These are phyloP conservation scores for Kwoniella europaea DNA, from an alignment of 768 basidiomycete species.

Conservation along the genomic window DNA sequence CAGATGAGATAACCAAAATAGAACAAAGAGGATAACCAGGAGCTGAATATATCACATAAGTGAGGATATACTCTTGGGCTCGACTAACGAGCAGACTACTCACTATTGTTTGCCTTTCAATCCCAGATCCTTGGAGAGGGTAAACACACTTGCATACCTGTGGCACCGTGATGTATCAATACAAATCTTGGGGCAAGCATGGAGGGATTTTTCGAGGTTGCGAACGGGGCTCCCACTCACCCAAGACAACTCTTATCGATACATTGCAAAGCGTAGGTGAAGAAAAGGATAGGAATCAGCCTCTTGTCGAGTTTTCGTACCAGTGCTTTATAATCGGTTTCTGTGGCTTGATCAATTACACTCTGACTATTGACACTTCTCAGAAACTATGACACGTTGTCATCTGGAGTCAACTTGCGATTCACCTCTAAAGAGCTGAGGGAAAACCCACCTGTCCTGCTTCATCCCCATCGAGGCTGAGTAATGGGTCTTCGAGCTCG, in stretches of 20 bases:
- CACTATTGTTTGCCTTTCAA: conserved; percentile 6
- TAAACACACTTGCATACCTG: conserved; percentile 13
- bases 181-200: too few relatives aligned
- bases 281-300: conserved; percentile 10
- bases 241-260: conserved; percentile 18
- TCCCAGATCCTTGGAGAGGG: conserved; percentile 3
- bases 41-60: background rate
- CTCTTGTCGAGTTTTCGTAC: conserved; percentile 18
- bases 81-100: background rate
- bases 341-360: background rate
- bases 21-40: conserved; percentile 12
- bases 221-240: background rate
- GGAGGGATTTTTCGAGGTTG: too few relatives aligned
- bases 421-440: background rate
- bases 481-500: background rate
- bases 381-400: background rate
- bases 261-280: conserved; percentile 11
- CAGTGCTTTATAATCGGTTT: conserved; percentile 26
- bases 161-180: too few relatives aligned
- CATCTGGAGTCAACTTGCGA: background rate
- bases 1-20: conserved; percentile 7
- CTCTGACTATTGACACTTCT: background rate
- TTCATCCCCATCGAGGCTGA: background rate
- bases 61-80: too few relatives aligned
- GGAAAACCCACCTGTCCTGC: background rate